Percentiles rank a stretch among this genome's conserved stretches.
phyloP scores from a whole-genome alignment of 2,329 filamentous ascomycete genomes.

The Eutypa lata region DNA sequence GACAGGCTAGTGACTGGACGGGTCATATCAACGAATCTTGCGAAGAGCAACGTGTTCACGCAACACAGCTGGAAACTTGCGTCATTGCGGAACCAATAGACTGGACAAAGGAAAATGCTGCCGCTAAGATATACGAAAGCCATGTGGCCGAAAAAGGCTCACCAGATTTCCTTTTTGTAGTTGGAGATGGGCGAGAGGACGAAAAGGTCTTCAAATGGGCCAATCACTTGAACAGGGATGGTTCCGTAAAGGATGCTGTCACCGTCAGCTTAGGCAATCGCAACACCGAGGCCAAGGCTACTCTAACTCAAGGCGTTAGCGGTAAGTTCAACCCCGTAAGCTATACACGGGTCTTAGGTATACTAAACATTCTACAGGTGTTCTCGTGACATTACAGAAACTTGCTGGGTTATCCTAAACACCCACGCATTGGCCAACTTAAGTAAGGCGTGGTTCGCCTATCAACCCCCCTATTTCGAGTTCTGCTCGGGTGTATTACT shows the following conservation, averaged over 20 bases:
- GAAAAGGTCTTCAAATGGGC: constrained; percentile 95
- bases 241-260: constrained; percentile 64
- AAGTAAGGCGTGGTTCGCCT: background rate
- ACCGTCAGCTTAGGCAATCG: constrained; percentile 84
- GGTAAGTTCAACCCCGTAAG: constrained; percentile 52
- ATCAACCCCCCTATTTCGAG: background rate
- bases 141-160: constrained; percentile 32
- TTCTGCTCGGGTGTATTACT: constrained; percentile 17
- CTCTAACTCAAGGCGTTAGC: constrained; percentile 86
- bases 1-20: constrained; percentile 84
- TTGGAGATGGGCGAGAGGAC: constrained; percentile 89
- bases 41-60: constrained; percentile 77
- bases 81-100: constrained; percentile 82
- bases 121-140: constrained; percentile 66
- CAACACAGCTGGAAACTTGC: constrained; percentile 74
- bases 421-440: background rate
- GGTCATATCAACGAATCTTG: constrained; percentile 95
- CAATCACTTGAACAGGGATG: constrained; percentile 64
- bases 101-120: constrained; percentile 85
- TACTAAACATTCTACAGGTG: constrained; percentile 33
- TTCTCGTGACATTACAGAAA: constrained; percentile 51
- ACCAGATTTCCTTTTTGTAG: constrained; percentile 83
- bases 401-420: constrained; percentile 39
- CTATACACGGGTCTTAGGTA: constrained; percentile 4
- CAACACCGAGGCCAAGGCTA: constrained; percentile 83